Evolutionary conservation across 768 basidiomycete species (phyloP), one percentile per base, ranked within the genome.

Genomic region (Tylopilus subfusipes): DNA sequence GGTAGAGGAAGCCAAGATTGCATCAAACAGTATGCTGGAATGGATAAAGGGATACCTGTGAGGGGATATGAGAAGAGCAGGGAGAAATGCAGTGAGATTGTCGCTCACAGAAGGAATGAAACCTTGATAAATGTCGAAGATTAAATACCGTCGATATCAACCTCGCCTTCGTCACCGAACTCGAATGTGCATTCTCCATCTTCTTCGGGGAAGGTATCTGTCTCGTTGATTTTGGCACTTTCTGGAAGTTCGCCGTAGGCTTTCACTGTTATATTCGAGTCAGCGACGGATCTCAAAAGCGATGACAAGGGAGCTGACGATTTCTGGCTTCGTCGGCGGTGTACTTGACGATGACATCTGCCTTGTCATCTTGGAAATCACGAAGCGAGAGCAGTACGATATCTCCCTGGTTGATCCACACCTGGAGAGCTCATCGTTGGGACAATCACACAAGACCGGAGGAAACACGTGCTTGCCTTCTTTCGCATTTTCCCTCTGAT

Each of bases 401-500:
- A 68, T 98, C 96, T 66, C 96, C 96, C 65, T 97, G 93, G 70
- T 96, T 97, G 69, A 98, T 98, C 96, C 96, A 98, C 67, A 98
- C 94, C 95, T 98, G 53, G 31, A 22, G 54, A 21, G 44, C 16
- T 16, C 25, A 29, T 25, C 48, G 56, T 56, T 60, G 33, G 53
- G 25, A 34, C 21, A 19, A 62, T 21, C 40, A 19, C 30, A 12
- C 33, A 14, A 49, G 10, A 42, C 22, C 2, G 4, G 5, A 8
- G 27, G 54, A 12, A 13, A 19, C 4, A 24, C 11, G 29, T 7
- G 72, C 83, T 57, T 62, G 88, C 96, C 89, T 99, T 99, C 77
- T 98, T 99, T 64, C 97, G 78, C 96, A 99, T 95, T 78, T 98
- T 98, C 36, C 97, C 97, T 75, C 97, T 82, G 65, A 99, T 98